Evolutionary conservation across 768 basidiomycete species (phyloP), one percentile per base, ranked within the genome.

Genomic region (Pseudohyphozyma bogoriensis): DNA sequence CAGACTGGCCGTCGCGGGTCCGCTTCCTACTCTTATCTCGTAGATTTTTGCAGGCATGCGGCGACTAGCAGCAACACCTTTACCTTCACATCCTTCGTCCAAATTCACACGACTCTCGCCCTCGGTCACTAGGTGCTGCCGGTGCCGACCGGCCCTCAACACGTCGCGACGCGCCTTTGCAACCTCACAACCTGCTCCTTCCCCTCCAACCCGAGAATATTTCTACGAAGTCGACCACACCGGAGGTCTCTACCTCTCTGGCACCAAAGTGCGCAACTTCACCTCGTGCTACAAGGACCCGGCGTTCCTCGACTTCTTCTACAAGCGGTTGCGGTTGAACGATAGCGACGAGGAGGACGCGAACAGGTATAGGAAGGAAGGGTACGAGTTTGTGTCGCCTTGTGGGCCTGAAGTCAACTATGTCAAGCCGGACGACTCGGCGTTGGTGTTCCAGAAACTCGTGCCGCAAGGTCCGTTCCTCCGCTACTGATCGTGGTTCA

Each of bases 121-220:
- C n/a, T n/a, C n/a, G n/a, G n/a, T n/a, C n/a, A n/a, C n/a, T n/a
- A n/a, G n/a, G n/a, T n/a, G n/a, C n/a, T n/a, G n/a, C n/a, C n/a
- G n/a, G n/a, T n/a, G n/a, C n/a, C n/a, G n/a, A n/a, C n/a, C n/a
- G n/a, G n/a, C n/a, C n/a, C n/a, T n/a, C n/a, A n/a, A n/a, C n/a
- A n/a, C n/a, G n/a, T n/a, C n/a, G n/a, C n/a, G n/a, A n/a, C n/a
- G n/a, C n/a, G n/a, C n/a, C n/a, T n/a, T n/a, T n/a, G n/a, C n/a
- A n/a, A n/a, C n/a, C n/a, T n/a, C n/a, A n/a, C n/a, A n/a, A n/a
- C n/a, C n/a, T n/a, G n/a, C n/a, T n/a, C n/a, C n/a, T n/a, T n/a
- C n/a, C n/a, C n/a, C n/a, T n/a, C n/a, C n/a, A n/a, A 7, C 33
- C 37, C 11, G 32, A 55, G 16, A 7, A 24, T 83, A 65, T 36